Base-by-base conservation (phyloP, 345 rosid genomes). In the Euclidium syriacum region DNA sequence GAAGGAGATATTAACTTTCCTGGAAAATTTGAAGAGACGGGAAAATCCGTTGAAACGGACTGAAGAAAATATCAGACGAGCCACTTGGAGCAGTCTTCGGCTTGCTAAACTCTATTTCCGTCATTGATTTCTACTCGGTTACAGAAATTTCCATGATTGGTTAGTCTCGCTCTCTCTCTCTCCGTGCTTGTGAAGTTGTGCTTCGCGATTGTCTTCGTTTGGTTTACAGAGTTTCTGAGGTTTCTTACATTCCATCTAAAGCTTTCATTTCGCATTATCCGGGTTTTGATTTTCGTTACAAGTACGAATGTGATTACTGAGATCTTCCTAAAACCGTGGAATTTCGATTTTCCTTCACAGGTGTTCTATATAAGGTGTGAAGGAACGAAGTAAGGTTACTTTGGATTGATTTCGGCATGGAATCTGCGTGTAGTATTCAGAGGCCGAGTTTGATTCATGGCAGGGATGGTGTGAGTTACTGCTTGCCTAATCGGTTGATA, bases 361-460 rank as follows among this genome's bases (percentile, higher is more conserved):
- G 72, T 74, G 80, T 66, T 72, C 70, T 75, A 66, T 58, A 48
- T 40, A 72, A 79, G 62, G 79, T 40, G 40, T 10, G 35, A 26
- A 58, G 68, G 79, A 68, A 72, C 40, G 36, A 36, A 43, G 40
- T 51, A 50, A 67, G 36, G 70, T 61, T 33, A 4, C 29, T 59
- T 23, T 67, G 6, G 22, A 16, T 36, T 52, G 66, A 63, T 48
- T n/a, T 51, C 46, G 75, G 34, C 34, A 91, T 91, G 98, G 91
- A 79, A 35, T 74, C 72, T 40, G 80, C 85, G 10, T 77, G 71
- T 76, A 24, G 82, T 70, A 43, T 86, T 58, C 74, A 50, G 75
- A 83, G 70, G 64, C 66, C 79, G 17, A 74, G 70, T 78, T 58
- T 76, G 39, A 49, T 73, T 58, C 62, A 24, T 30, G 30, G 66